phyloP scores from a whole-genome alignment of 2,329 filamentous ascomycete genomes.

The Fragosphaeria purpurea region DNA sequence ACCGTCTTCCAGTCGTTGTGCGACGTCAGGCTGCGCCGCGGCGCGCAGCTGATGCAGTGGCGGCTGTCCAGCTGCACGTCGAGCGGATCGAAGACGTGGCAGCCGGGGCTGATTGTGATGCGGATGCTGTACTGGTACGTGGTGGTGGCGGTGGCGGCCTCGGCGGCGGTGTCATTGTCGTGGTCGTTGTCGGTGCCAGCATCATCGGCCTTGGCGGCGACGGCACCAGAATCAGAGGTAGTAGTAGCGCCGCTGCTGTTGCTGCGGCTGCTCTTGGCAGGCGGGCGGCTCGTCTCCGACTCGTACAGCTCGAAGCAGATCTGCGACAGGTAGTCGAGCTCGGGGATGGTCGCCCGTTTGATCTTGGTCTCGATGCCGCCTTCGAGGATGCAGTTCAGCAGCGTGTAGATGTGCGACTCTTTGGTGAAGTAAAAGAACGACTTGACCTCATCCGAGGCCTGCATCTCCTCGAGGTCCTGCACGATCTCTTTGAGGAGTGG shows the following conservation, averaged over 20 bases:
- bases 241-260: neutral
- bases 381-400: constrained; percentile 95
- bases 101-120: constrained; percentile 90
- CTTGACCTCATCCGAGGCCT: constrained; percentile 87
- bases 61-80: constrained; percentile 94
- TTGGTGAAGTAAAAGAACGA: constrained; percentile 99
- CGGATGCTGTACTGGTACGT: constrained; percentile 91
- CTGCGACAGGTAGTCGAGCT: constrained; percentile 93
- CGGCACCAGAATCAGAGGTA: too few species aligned
- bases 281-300: constrained; percentile 60
- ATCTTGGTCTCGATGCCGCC: constrained; percentile 97
- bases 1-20: constrained; percentile 95
- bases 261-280: neutral
- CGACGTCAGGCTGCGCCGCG: constrained; percentile 77
- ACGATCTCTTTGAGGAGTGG: constrained; percentile 95
- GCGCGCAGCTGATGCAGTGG: constrained; percentile 90
- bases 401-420: constrained; percentile 95
- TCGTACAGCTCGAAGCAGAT: constrained; percentile 99
- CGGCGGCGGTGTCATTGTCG: neutral
- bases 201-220: too few species aligned
- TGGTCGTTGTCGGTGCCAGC: neutral
- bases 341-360: constrained; percentile 84
- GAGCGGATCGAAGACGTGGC: constrained; percentile 90
- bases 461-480: constrained; percentile 90
- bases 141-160: constrained; percentile 22